Conservation (phyloP, 495 filamentous ascomycete genomes). For the Lentithecium fluviatile region DNA sequence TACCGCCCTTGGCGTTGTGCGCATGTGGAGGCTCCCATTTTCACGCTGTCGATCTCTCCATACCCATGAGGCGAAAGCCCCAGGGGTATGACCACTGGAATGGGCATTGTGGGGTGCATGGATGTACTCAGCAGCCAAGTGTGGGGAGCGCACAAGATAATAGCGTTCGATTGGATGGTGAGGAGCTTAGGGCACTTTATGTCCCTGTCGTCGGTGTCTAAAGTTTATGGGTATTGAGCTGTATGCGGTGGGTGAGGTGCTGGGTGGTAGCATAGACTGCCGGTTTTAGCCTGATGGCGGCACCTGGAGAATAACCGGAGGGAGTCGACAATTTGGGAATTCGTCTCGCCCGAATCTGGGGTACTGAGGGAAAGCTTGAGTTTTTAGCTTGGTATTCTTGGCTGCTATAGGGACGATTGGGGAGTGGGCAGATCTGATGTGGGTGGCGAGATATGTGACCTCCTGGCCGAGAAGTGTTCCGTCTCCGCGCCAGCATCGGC, state of each 20-base stretch:
- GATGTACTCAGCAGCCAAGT: background rate
- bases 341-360: background rate
- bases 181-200: too few relatives aligned
- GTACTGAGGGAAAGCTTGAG: background rate
- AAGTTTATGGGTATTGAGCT: background rate
- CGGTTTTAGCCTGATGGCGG: slow-evolving; percentile 20
- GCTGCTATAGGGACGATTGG: too few relatives aligned
- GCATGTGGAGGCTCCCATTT: background rate
- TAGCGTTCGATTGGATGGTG: too few relatives aligned
- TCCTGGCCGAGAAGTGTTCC: too few relatives aligned
- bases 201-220: too few relatives aligned
- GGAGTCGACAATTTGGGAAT: slow-evolving; percentile 1
- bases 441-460: too few relatives aligned
- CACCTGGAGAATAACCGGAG: slow-evolving; percentile 6
- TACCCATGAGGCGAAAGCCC: background rate
- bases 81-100: background rate
- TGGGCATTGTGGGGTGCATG: slow-evolving; percentile 13
- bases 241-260: slow-evolving; percentile 10
- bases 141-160: background rate
- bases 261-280: slow-evolving; percentile 1
- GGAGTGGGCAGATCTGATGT: too few relatives aligned
- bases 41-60: background rate
- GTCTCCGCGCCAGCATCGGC: too few relatives aligned
- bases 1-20: slow-evolving; percentile 7
- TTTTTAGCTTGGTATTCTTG: background rate